A percentile compares a stretch with the other conserved stretches of the same genome.
These are phyloP conservation scores for Yamadazyma atlantica DNA, from an alignment of 1,139 yeast species.

Conservation along the genomic window DNA sequence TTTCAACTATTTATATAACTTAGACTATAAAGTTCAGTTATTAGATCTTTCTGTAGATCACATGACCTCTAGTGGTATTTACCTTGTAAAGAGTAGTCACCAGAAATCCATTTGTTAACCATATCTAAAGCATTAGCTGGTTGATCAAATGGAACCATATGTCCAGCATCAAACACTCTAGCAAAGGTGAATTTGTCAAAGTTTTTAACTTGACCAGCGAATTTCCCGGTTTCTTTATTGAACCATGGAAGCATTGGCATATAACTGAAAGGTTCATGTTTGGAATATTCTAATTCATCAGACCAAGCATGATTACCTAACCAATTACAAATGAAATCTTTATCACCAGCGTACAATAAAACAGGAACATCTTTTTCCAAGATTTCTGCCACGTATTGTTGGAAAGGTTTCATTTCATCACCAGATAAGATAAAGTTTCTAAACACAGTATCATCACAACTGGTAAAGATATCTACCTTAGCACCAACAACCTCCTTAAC, in stretches of 20 bases:
- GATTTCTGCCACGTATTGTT: constrained; percentile 63
- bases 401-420: constrained; percentile 87
- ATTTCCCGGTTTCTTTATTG: constrained; percentile 26
- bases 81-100: constrained; percentile 14
- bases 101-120: constrained; percentile 44
- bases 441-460: constrained; percentile 84
- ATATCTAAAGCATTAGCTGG: constrained; percentile 45
- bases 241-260: constrained; percentile 43
- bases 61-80: constrained; percentile 2
- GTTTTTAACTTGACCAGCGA: constrained; percentile 49
- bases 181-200: constrained; percentile 45
- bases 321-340: constrained; percentile 86
- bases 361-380: constrained; percentile 64
- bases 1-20: no score
- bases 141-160: constrained; percentile 53
- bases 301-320: constrained; percentile 83
- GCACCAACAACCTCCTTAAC: constrained; percentile 82
- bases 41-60: constrained; percentile 8
- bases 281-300: constrained; percentile 64
- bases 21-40: not conserved
- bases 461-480: constrained; percentile 78
- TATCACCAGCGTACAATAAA: constrained; percentile 80
- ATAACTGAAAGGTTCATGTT: constrained; percentile 48
- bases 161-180: constrained; percentile 49
- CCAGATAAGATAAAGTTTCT: constrained; percentile 81